Base-by-base conservation (phyloP, 306 rosid species). In the Vicia faba region DNA sequence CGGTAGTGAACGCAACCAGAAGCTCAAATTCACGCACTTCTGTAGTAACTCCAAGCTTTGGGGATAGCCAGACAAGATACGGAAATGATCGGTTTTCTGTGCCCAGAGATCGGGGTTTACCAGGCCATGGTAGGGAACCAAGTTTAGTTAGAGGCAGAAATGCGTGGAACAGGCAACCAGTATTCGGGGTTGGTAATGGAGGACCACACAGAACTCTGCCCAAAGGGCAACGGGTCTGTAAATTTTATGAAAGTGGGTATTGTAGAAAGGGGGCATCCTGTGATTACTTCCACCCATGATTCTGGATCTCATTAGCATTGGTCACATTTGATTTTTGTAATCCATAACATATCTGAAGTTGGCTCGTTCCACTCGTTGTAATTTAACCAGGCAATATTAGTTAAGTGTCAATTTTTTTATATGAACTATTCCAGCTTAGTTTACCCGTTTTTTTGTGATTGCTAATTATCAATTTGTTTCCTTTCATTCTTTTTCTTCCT, bases 181-280 rank as follows among this genome's bases (percentile, higher is more conserved):
- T 54, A 44, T 68, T 12, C 74, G 84, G 83, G 38, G 84, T 74
- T 8, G 88, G 87, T 44, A 79, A 74, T 72, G 85, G 95, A 71
- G 84, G 77, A 66, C 73, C 86, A 31, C 64, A 72, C 48, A 79
- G 85, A 83, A 78, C 81, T 70, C 74, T 77, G 60, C 84, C 86
- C 68, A 82, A 73, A 82, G 93, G 97, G 83, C 93, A 83, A 72
- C 87, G 96, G 71, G 78, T 93, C 44, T 93, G 98, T 92, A 92
- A 86, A 88, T 89, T 78, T 84, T 78, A 80, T 64, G 98, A 81
- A 80, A 86, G 66, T 40, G 96, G 96, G 67, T 65, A 76, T 64
- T 92, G 98, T 86, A 87, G 64, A 79, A 84, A 83, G 82, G 96
- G 96, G 46, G 79, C 88, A 36, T 78, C 88, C 4, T 90, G 96